Evolutionary conservation across 305 asterid species (phyloP).

Genomic region (Vinca major): DNA sequence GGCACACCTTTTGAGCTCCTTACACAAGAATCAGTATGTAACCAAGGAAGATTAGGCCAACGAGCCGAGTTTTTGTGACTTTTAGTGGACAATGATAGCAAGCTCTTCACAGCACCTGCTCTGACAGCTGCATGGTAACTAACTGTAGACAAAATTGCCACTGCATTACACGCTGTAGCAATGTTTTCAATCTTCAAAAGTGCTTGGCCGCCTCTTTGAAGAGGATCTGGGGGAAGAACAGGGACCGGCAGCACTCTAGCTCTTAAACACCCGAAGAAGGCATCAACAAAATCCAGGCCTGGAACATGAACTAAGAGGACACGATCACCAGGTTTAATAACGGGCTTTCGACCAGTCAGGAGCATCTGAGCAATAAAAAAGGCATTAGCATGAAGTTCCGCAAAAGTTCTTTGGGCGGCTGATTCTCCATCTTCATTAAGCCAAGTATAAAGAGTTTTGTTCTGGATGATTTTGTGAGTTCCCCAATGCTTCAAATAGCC

Average conservation of each 20-base stretch:
- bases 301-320: conserved; percentile 55
- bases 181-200: conserved; percentile 48
- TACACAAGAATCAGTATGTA: conserved; percentile 58
- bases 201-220: conserved; percentile 56
- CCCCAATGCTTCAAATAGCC: conserved; percentile 57
- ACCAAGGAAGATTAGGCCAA: conserved; percentile 73
- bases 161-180: conserved; percentile 51
- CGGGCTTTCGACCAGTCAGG: conserved; percentile 29
- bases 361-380: conserved; percentile 39
- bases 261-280: conserved; percentile 67
- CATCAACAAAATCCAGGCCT: conserved; percentile 64
- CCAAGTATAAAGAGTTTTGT: conserved; percentile 54
- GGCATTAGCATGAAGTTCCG: conserved; percentile 47
- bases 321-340: conserved; percentile 42
- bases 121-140: conserved; percentile 48
- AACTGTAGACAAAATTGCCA: conserved; percentile 55
- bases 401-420: conserved; percentile 40
- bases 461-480: conserved; percentile 32
- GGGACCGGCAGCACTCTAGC: conserved; percentile 61
- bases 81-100: conserved; percentile 21
- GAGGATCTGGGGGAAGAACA: conserved; percentile 57
- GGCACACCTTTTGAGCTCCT: conserved; percentile 31
- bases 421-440: conserved; percentile 53
- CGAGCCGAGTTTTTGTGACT: conserved; percentile 22
- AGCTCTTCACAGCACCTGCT: conserved; percentile 41